Evolutionary conservation across 202 grass and related monocot species (phyloP), one percentile per base, ranked within the genome.

Genomic region (Schoenoplectus tabernaemontani): DNA sequence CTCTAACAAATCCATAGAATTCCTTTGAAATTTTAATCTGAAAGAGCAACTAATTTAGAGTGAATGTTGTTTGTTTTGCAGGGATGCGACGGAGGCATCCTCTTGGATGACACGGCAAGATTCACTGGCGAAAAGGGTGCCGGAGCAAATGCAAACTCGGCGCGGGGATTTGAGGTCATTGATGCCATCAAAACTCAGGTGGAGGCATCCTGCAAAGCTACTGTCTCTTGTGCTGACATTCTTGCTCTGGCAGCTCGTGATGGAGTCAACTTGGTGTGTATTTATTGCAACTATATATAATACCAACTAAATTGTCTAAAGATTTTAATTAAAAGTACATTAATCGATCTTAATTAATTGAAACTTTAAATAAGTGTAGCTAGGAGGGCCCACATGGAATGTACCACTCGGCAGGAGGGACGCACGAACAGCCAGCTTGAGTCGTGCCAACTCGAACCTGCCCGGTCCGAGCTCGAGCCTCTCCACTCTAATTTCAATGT

Each of bases 151-250:
- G 81, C 60, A 28, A 88, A 93, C 44, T 86, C 92, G 5, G 79
- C 78, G n/a, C 20, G 54, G 78, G 90, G 88, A 30, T 92, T 86
- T 85, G 93, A 87, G 26, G 30, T 96, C 79, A 71, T 96, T 72
- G 89, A 96, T 81, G 7, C 73, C 63, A 81, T 97, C 80, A 97
- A 97, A 84, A 72, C 83, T 15, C 74, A 83, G 66, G 88, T 93
- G 0, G 93, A 96, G 59, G 37, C 82, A 0, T 57, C 86, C 36
- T 96, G 93, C 87, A 86, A 76, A 30, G 78, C 67, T 66, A 89
- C 87, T 42, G 87, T 96, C 48, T 96, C 92, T 7, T 96, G 89
- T 81, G 92, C 92, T 34, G 92, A 96, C 82, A 96, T 96, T 47
- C 79, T 96, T 19, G 87, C 92, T 0, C 78, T 96, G 56, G 87